Percentiles rank a stretch among this genome's conserved stretches.
Conservation (phyloP, 805 yeast genomes). For the Metschnikowia baotianmanensis region DNA sequence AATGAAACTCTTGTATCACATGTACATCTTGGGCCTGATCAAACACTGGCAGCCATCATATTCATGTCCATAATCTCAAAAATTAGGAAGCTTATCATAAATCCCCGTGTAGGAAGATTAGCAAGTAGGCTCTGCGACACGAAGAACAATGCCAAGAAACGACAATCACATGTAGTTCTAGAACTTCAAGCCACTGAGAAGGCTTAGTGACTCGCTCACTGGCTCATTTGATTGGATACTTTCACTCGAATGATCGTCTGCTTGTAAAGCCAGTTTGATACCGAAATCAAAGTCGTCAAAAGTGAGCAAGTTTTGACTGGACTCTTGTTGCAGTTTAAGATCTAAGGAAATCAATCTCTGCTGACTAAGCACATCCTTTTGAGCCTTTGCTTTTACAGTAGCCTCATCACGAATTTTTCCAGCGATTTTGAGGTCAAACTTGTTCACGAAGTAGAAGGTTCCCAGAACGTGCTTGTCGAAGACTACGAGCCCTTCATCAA, state of each 20-base stretch:
- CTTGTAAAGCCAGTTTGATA: not conserved
- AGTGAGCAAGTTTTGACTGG: slow-evolving; percentile 7
- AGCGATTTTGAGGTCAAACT: slow-evolving; percentile 11
- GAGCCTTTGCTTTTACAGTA: slow-evolving; percentile 6
- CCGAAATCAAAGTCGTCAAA: slow-evolving; percentile 15
- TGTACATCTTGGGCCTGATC: too few species aligned
- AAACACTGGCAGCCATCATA: too few species aligned
- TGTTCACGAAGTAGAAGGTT: slow-evolving; percentile 57
- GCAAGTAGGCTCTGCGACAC: not conserved
- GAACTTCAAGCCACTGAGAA: slow-evolving; percentile 12
- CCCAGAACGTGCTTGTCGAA: slow-evolving; percentile 72
- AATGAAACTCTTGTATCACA: too few species aligned
- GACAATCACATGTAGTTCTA: not conserved
- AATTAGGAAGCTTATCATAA: too few species aligned
- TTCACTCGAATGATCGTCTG: not conserved
- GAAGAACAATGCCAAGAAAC: not conserved
- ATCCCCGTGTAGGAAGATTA: too few species aligned
- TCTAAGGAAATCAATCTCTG: slow-evolving; percentile 12
- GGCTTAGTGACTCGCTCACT: slow-evolving; percentile 10
- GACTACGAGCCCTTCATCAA: slow-evolving; percentile 55
- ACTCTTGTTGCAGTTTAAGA: slow-evolving; percentile 6
- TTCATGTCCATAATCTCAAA: too few species aligned
- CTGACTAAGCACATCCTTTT: slow-evolving; percentile 9
- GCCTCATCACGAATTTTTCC: slow-evolving; percentile 10
- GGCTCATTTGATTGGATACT: slow-evolving; percentile 4